phyloP scores from a whole-genome alignment of 768 basidiomycete species.

The Russula griseocarnosa region DNA sequence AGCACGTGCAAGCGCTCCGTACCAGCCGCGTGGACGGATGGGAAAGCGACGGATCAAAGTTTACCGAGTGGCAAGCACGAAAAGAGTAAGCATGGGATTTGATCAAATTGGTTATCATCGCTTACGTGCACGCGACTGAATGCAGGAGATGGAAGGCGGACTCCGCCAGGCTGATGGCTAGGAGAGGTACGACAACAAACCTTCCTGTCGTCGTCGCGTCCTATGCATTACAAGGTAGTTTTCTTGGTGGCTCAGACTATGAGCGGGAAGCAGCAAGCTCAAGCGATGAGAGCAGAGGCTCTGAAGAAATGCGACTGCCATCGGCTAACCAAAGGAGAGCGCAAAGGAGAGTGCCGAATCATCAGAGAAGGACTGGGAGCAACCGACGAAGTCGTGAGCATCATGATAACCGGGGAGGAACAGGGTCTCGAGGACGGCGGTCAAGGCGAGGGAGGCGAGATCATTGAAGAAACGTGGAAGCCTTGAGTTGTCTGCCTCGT shows the following conservation, averaged over 20 bases:
- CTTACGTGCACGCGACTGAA: conserved; percentile 12
- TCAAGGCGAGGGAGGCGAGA: conserved; percentile 17
- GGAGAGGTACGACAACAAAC: neutral
- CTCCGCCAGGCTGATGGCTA: conserved; percentile 3
- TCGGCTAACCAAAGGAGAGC: neutral
- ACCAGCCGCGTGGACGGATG: conserved; percentile 50
- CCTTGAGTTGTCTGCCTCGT: conserved; percentile 12
- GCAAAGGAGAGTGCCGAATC: conserved; percentile 1
- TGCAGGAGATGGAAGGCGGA: conserved; percentile 23
- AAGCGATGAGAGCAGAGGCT: neutral
- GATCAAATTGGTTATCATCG: conserved; percentile 4
- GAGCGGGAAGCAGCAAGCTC: conserved; percentile 17
- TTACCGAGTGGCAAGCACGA: conserved; percentile 50
- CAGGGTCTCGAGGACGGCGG: conserved; percentile 17
- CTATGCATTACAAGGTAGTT: neutral
- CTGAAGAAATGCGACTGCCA: conserved; percentile 5
- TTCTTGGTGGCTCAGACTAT: conserved; percentile 1
- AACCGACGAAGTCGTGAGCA: conserved; percentile 8
- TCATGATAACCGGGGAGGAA: conserved; percentile 5
- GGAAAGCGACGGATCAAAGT: conserved; percentile 45
- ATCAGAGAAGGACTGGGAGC: conserved; percentile 1
- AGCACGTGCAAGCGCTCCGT: conserved; percentile 49
- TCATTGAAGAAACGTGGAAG: conserved; percentile 2
- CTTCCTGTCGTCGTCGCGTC: neutral
- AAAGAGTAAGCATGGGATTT: conserved; percentile 45